Conservation (phyloP, 2,329 filamentous ascomycete genomes). For the Talaromyces funiculosus region DNA sequence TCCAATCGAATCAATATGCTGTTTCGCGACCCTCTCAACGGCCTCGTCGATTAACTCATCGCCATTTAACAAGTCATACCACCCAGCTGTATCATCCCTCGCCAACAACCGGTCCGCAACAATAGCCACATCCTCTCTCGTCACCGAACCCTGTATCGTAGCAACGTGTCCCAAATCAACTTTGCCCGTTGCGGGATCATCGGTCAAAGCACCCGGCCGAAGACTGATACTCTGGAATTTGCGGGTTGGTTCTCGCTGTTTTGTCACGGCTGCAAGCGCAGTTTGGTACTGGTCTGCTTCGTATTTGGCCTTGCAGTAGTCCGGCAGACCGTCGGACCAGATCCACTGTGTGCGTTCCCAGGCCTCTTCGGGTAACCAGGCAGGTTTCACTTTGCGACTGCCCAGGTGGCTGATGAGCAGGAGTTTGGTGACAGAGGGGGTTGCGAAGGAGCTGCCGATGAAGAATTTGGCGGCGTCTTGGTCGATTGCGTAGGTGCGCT, state of each 20-base stretch:
- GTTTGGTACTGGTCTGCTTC: constrained; percentile 53
- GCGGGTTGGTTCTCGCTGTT: constrained; percentile 16
- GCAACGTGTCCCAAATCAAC: constrained; percentile 46
- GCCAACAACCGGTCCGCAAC: constrained; percentile 47
- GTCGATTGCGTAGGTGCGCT: constrained; percentile 49
- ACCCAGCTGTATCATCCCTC: constrained; percentile 45
- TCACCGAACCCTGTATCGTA: constrained; percentile 40
- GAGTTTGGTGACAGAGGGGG: constrained; percentile 47
- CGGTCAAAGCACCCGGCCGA: constrained; percentile 46
- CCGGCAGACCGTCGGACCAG: constrained; percentile 46
- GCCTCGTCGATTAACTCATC: constrained; percentile 43
- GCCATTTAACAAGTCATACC: constrained; percentile 51
- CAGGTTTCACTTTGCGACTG: constrained; percentile 43
- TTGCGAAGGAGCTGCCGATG: constrained; percentile 44
- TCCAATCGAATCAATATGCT: constrained; percentile 43
- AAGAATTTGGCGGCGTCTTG: constrained; percentile 52
- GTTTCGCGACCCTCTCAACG: constrained; percentile 41
- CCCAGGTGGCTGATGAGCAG: constrained; percentile 51
- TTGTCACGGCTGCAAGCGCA: constrained; percentile 36
- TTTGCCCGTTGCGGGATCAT: constrained; percentile 43
- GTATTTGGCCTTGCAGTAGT: constrained; percentile 51
- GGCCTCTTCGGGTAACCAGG: constrained; percentile 48
- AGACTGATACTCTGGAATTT: constrained; percentile 48
- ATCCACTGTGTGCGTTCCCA: constrained; percentile 42
- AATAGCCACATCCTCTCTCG: constrained; percentile 48